These are phyloP conservation scores for Potentilla sterilis DNA, from an alignment of 306 rosid species.

Conservation along the genomic window DNA sequence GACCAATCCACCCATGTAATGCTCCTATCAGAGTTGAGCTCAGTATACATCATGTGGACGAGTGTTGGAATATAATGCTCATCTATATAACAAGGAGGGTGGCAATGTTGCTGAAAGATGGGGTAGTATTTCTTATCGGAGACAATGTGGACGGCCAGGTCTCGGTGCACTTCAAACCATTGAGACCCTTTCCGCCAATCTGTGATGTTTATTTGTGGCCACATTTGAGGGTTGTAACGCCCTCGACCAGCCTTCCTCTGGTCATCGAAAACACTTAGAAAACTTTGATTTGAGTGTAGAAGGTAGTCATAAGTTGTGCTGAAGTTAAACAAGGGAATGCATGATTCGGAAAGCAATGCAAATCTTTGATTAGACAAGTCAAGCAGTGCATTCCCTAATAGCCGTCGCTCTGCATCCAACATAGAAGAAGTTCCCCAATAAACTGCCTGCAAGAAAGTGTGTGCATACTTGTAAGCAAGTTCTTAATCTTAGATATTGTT, in stretches of 20 bases:
- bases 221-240: constrained; percentile 48
- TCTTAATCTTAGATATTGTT: not conserved
- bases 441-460: not conserved
- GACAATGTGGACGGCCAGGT: constrained; percentile 45
- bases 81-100: constrained; percentile 48
- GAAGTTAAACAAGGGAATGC: constrained; percentile 70
- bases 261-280: constrained; percentile 40
- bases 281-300: constrained; percentile 42
- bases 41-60: constrained; percentile 29
- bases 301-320: constrained; percentile 37
- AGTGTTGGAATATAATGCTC: constrained; percentile 64
- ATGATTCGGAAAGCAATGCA: constrained; percentile 57
- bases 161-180: constrained; percentile 58
- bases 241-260: constrained; percentile 43
- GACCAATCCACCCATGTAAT: constrained; percentile 74
- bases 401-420: constrained; percentile 67
- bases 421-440: constrained; percentile 56
- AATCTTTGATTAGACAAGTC: constrained; percentile 55
- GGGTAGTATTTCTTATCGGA: constrained; percentile 45
- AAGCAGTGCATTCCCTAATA: constrained; percentile 54
- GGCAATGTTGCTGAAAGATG: constrained; percentile 33
- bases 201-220: constrained; percentile 42
- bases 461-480: not conserved
- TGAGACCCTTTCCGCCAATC: constrained; percentile 70
- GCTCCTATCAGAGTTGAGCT: constrained; percentile 35